These are phyloP conservation scores for Kurtzmaniella fragi DNA, from an alignment of 805 yeast genomes.

Conservation along the genomic window DNA sequence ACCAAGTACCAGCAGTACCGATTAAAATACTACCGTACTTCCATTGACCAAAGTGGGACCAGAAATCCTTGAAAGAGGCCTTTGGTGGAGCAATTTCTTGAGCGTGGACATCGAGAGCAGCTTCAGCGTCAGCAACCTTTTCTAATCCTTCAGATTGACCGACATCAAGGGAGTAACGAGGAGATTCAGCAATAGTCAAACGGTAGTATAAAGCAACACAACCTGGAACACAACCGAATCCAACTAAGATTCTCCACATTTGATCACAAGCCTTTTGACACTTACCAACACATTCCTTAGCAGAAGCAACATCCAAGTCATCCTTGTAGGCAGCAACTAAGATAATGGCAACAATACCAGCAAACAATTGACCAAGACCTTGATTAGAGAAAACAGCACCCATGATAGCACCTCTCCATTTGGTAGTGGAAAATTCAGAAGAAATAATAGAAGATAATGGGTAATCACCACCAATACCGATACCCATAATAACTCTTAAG, in stretches of 20 bases:
- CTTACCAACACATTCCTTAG: conserved; percentile 55
- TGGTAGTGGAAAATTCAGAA: conserved; percentile 88
- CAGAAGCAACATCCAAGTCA: conserved; percentile 48
- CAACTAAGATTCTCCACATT: conserved; percentile 91
- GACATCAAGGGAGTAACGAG: conserved; percentile 83
- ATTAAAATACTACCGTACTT: conserved; percentile 75
- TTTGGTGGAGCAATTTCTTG: conserved; percentile 57
- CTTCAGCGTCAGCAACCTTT: conserved; percentile 49
- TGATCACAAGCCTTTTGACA: conserved; percentile 82
- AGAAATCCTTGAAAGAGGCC: conserved; percentile 76
- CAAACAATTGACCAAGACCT: conserved; percentile 91
- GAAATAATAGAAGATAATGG: conserved; percentile 92
- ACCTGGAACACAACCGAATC: conserved; percentile 91
- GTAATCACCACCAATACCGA: conserved; percentile 97
- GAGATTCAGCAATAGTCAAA: conserved; percentile 92
- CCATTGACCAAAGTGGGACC: conserved; percentile 76
- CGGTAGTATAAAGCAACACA: conserved; percentile 79
- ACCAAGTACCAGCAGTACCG: conserved; percentile 93
- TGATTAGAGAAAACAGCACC: conserved; percentile 95
- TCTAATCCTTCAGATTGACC: conserved; percentile 51
- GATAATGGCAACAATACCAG: conserved; percentile 77
- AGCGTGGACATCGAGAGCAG: conserved; percentile 33
- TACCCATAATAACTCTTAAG: conserved; percentile 85
- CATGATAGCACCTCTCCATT: conserved; percentile 98
- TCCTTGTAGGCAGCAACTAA: conserved; percentile 74